phyloP scores from a whole-genome alignment of 805 yeast genomes.

The Isabelozyma gotoi region DNA sequence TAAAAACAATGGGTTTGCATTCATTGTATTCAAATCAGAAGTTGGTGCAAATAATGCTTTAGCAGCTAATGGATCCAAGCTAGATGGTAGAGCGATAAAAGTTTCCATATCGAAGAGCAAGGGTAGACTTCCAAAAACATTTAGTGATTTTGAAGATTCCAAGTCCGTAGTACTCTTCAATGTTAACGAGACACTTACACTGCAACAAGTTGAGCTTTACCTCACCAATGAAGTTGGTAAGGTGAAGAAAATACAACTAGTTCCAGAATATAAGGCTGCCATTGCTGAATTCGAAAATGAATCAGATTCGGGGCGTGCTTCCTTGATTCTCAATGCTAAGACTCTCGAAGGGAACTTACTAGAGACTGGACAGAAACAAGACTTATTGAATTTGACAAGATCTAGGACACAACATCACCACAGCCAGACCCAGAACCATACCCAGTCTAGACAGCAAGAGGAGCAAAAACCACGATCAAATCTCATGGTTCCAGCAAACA shows the following conservation, averaged over 20 bases:
- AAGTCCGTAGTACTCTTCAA: slow-evolving; percentile 20
- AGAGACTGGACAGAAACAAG: slow-evolving; percentile 8
- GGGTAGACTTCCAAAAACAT: slow-evolving; percentile 12
- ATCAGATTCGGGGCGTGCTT: slow-evolving; percentile 51
- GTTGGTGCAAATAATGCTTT: slow-evolving; percentile 51
- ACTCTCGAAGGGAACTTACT: slow-evolving; percentile 29
- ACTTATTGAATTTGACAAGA: not conserved
- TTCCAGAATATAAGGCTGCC: slow-evolving; percentile 48
- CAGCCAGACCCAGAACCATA: too few species aligned
- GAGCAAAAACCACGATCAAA: not conserved
- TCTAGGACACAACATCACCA: too few species aligned
- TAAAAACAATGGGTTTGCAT: slow-evolving; percentile 64
- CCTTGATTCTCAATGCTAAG: slow-evolving; percentile 40
- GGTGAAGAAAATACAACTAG: slow-evolving; percentile 40
- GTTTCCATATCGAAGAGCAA: slow-evolving; percentile 37
- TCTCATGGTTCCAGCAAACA: not conserved
- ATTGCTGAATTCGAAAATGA: slow-evolving; percentile 46
- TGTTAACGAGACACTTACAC: slow-evolving; percentile 33
- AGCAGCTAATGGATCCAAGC: slow-evolving; percentile 32
- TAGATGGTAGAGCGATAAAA: slow-evolving; percentile 48
- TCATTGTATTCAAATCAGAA: slow-evolving; percentile 47
- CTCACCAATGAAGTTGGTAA: slow-evolving; percentile 23
- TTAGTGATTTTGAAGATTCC: slow-evolving; percentile 15
- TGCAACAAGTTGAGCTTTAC: slow-evolving; percentile 28
- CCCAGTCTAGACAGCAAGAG: too few species aligned